These are phyloP conservation scores for Cercis canadensis DNA, from an alignment of 306 rosid species.

Conservation along the genomic window DNA sequence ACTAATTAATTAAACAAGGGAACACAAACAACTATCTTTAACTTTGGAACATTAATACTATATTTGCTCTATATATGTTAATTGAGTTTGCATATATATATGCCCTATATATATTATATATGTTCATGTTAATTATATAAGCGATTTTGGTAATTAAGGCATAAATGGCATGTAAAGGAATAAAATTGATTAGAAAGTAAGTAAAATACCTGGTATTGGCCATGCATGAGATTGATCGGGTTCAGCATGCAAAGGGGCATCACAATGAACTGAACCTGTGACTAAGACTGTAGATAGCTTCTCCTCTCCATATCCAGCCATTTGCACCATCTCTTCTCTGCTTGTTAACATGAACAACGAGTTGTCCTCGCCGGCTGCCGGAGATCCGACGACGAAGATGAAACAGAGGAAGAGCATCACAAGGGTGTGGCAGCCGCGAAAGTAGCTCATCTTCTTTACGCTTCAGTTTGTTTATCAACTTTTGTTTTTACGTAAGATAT, in stretches of 20 bases:
- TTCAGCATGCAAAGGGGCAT: constrained; percentile 46
- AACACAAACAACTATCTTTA: too few relatives aligned
- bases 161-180: too few relatives aligned
- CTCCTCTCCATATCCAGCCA: constrained; percentile 95
- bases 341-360: constrained; percentile 47
- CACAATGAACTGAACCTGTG: constrained; percentile 76
- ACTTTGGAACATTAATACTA: too few relatives aligned
- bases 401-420: constrained; percentile 33
- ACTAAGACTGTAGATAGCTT: constrained; percentile 90
- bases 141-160: too few relatives aligned
- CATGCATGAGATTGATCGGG: constrained; percentile 72
- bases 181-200: too few relatives aligned
- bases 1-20: too few relatives aligned
- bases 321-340: constrained; percentile 66
- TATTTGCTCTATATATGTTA: too few relatives aligned
- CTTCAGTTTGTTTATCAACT: constrained; percentile 28
- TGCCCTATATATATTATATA: too few relatives aligned
- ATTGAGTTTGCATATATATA: too few relatives aligned
- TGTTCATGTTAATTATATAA: too few relatives aligned
- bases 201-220: constrained; percentile 70
- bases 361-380: constrained; percentile 16
- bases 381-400: constrained; percentile 28
- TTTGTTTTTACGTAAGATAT: too few relatives aligned
- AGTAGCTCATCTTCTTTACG: constrained; percentile 51
- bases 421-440: constrained; percentile 39